Evolutionary conservation across 78 protist genomes (phyloP), one percentile per base, ranked within the genome.

Genomic region (slime mould (Dictyostelium discoideum)): DNA sequence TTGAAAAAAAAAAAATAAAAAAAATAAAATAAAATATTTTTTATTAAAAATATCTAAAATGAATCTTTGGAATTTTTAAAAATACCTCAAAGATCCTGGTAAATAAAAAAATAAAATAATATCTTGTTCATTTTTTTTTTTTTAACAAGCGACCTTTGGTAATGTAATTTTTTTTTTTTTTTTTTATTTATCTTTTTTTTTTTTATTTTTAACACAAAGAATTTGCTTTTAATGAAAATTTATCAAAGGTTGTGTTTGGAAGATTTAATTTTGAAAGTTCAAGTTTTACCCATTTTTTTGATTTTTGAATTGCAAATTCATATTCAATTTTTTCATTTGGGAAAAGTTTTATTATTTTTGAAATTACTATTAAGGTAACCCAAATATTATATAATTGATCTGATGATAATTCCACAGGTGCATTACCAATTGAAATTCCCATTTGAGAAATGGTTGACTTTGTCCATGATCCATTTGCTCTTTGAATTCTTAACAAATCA

Each of bases 391-490:
- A 10, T 54, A 77, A 14, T 78, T 42, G 11, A 2, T 9, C n/a
- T 77, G 65, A 29, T 46, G 57, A 46, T 79, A 24, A 11, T n/a
- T n/a, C 65, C 2, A 67, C 9, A 22, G 85, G 85, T n/a, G 46
- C 37, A 22, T 16, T 46, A 79, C 4, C 20, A 16, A 7, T 39
- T 20, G 39, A 79, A n/a, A 16, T 77, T 4, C 37, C 16, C 22
- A 39, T 18, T 16, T 60, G 1, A 18, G 24, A 18, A 18, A 20
- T 18, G 11, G 69, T 5, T 16, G 16, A 3, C 10, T 40, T 77
- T 11, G 26, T 40, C 93, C 93, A 87, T 39, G 85, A 78, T 11
- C 93, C 93, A 79, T 79, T 79, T 2, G 93, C 93, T 44, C 65
- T 87, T 79, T 87, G 93, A 16, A 60, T 1, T 57, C 54, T 48